A percentile compares a stretch with the other conserved stretches of the same genome.
phyloP scores from a whole-genome alignment of 805 yeast species.

The Grigorovia jiainica region DNA sequence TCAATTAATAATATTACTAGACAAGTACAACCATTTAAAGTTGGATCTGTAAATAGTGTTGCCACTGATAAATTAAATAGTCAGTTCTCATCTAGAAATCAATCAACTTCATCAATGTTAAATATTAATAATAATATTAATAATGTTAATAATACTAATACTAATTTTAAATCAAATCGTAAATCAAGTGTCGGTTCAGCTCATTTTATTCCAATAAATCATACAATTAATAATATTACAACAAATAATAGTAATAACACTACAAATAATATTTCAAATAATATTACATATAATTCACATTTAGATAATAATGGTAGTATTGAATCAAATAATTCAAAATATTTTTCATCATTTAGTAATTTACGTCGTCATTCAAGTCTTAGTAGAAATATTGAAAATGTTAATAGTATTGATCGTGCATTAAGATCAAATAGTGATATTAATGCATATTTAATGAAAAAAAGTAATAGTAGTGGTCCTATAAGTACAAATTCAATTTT shows the following conservation, averaged over 20 bases:
- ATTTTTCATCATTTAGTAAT: constrained; percentile 67
- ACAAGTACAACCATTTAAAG: constrained; percentile 30
- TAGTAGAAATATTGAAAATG: constrained; percentile 15
- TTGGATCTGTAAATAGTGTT: constrained; percentile 29
- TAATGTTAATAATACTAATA: constrained; percentile 31
- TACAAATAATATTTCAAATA: constrained; percentile 26
- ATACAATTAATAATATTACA: neutral
- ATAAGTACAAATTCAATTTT: neutral
- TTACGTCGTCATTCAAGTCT: constrained; percentile 43
- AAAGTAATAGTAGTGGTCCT: neutral
- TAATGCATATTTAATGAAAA: neutral
- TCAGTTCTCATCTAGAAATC: constrained; percentile 31
- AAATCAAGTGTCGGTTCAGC: constrained; percentile 30
- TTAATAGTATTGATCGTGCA: constrained; percentile 7
- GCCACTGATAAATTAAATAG: constrained; percentile 14
- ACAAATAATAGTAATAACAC: constrained; percentile 10
- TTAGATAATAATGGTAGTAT: constrained; percentile 55
- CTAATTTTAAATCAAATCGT: constrained; percentile 21
- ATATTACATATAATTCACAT: constrained; percentile 51
- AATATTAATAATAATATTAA: constrained; percentile 31
- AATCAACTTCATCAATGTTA: constrained; percentile 36
- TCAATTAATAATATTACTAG: constrained; percentile 14
- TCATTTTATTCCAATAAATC: neutral
- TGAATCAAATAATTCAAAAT: constrained; percentile 37
- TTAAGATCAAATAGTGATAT: constrained; percentile 1